These are phyloP conservation scores for Penicillium sp. DNA, from an alignment of 2,329 filamentous ascomycete genomes.

Conservation along the genomic window DNA sequence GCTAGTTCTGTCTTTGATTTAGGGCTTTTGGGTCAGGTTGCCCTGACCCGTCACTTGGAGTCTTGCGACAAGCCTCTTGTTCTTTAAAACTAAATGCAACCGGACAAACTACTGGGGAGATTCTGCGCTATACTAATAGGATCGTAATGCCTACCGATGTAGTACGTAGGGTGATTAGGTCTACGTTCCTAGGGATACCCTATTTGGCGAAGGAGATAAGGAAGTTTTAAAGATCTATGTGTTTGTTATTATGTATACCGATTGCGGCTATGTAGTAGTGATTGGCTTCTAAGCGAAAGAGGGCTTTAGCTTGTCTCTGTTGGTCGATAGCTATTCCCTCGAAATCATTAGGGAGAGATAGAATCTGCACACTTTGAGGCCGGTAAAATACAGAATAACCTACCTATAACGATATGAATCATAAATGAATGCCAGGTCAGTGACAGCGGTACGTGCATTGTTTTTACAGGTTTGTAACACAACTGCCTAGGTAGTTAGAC, in stretches of 20 bases:
- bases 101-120: constrained; percentile 29
- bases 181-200: constrained; percentile 29
- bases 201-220: constrained; percentile 23
- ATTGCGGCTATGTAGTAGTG: constrained; percentile 30
- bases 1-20: too few relatives aligned
- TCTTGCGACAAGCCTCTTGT: constrained; percentile 12
- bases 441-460: too few relatives aligned
- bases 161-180: constrained; percentile 26
- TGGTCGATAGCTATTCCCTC: constrained; percentile 18
- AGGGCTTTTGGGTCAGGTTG: too few relatives aligned
- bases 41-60: too few relatives aligned
- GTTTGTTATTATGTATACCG: constrained; percentile 20
- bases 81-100: constrained; percentile 22
- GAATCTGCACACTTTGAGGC: constrained; percentile 23
- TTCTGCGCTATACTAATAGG: constrained; percentile 32
- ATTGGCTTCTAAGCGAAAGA: constrained; percentile 25
- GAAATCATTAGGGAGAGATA: constrained; percentile 24
- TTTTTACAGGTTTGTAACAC: too few relatives aligned
- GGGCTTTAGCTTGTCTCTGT: constrained; percentile 17
- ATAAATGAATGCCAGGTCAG: too few relatives aligned
- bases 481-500: too few relatives aligned
- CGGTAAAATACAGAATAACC: constrained; percentile 25
- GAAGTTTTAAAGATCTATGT: constrained; percentile 21
- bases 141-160: constrained; percentile 24
- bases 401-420: too few relatives aligned